A percentile compares a stretch with the other conserved stretches of the same genome.
Conservation (phyloP, 148 eudicot genomes). For the Rhododendron ferrugineum region DNA sequence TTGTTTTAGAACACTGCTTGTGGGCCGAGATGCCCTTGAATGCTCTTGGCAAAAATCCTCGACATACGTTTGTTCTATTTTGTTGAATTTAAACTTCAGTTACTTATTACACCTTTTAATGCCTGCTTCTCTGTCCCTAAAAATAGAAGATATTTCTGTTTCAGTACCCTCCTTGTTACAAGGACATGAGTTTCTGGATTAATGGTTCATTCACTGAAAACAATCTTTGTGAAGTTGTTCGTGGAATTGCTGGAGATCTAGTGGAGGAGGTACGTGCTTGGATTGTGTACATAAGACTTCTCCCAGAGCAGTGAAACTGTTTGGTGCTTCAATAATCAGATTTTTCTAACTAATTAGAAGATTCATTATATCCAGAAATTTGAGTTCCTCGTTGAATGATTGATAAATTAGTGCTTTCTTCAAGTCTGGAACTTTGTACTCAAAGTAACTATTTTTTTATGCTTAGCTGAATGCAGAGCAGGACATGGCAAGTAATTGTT, state of each 20-base stretch:
- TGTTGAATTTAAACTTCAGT: neutral
- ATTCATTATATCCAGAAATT: conserved; percentile 1
- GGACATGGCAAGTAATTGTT: neutral
- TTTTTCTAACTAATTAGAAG: neutral
- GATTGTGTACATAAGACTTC: neutral
- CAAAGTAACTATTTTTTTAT: neutral
- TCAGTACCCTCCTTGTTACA: conserved; percentile 95
- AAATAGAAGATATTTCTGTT: conserved; percentile 6
- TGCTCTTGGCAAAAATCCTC: neutral
- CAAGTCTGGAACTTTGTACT: neutral
- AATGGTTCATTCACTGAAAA: conserved; percentile 86
- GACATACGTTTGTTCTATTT: neutral
- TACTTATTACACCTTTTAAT: neutral
- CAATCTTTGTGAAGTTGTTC: conserved; percentile 89
- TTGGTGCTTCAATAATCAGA: neutral
- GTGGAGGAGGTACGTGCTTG: conserved; percentile 70
- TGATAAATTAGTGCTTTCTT: neutral
- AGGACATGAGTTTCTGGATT: conserved; percentile 97
- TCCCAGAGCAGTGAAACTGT: neutral
- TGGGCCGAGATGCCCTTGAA: neutral
- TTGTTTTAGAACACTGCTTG: neutral
- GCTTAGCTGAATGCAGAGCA: neutral
- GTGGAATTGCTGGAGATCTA: conserved; percentile 92
- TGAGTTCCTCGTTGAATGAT: neutral
- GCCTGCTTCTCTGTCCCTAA: neutral